A percentile compares a stretch with the other conserved stretches of the same genome.
These are phyloP conservation scores for Chrysoporthe puriensis DNA, from an alignment of 2,329 filamentous ascomycete species.

Conservation along the genomic window DNA sequence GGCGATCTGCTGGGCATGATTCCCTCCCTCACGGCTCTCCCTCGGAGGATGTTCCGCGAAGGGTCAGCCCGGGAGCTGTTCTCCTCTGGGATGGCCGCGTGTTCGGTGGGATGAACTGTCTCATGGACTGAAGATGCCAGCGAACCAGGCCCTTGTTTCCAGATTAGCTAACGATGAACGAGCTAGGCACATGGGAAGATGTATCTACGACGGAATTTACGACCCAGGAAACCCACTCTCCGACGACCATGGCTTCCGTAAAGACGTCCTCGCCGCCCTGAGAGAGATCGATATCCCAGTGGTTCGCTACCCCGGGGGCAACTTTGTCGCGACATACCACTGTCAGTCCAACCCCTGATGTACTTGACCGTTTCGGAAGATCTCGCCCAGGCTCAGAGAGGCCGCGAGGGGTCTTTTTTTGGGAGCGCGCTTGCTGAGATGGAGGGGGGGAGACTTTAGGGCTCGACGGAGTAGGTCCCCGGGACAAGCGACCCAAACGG, in stretches of 20 bases:
- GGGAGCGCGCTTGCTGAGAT: background rate
- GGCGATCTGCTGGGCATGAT: no score
- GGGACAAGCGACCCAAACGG: constrained; percentile 65
- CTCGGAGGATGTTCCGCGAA: no score
- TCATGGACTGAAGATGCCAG: background rate
- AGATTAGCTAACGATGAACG: constrained; percentile 7
- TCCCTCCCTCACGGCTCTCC: no score
- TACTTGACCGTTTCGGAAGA: background rate
- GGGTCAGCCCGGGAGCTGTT: no score
- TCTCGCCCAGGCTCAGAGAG: background rate
- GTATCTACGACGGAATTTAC: constrained; percentile 86
- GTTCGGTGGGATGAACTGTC: no score
- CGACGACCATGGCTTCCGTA: constrained; percentile 75
- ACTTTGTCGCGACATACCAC: constrained; percentile 84
- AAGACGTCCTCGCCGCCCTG: constrained; percentile 75
- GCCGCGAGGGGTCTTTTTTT: background rate
- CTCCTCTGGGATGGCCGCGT: no score
- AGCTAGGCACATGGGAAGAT: constrained; percentile 80
- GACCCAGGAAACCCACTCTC: constrained; percentile 75
- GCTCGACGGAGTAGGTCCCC: constrained; percentile 76
- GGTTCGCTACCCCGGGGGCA: constrained; percentile 80
- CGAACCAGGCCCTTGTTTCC: background rate
- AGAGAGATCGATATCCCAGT: constrained; percentile 76
- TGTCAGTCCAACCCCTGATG: constrained; percentile 52
- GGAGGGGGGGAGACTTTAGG: background rate